A percentile compares a stretch with the other conserved stretches of the same genome.
These are phyloP conservation scores for Peronospora farinosa DNA, from an alignment of 352 stramenopile genomes.

Conservation along the genomic window DNA sequence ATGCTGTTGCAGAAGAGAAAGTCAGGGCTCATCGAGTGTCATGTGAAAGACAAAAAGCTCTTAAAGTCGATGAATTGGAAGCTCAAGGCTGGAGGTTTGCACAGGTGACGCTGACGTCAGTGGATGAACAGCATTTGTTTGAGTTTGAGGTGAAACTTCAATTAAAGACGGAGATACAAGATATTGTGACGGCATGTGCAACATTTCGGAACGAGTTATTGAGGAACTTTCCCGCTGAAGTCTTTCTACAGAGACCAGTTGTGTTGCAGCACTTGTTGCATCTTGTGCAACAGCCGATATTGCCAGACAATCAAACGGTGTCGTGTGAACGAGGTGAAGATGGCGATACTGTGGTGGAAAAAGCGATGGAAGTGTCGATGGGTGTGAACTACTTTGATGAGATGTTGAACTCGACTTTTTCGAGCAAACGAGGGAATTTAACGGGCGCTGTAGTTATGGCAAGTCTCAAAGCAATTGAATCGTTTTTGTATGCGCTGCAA, in stretches of 20 bases:
- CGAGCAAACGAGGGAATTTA: constrained; percentile 42
- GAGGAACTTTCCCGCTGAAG: constrained; percentile 54
- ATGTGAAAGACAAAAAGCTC: constrained; percentile 2
- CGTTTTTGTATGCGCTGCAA: constrained; percentile 42
- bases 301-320: constrained; percentile 18
- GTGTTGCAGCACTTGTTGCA: constrained; percentile 58
- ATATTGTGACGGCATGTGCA: constrained; percentile 48
- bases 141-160: constrained; percentile 74
- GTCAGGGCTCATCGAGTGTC: neutral
- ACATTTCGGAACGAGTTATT: constrained; percentile 50
- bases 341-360: constrained; percentile 4
- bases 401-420: constrained; percentile 34
- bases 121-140: constrained; percentile 71
- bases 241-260: constrained; percentile 61
- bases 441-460: constrained; percentile 49
- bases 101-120: constrained; percentile 37
- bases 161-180: constrained; percentile 36
- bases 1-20: neutral
- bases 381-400: constrained; percentile 78
- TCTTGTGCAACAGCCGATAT: constrained; percentile 56
- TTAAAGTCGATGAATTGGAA: constrained; percentile 25
- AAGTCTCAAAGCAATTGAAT: constrained; percentile 55
- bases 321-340: neutral
- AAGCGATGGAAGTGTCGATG: constrained; percentile 28
- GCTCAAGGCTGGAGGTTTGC: constrained; percentile 54